Base-by-base conservation (phyloP, 768 basidiomycete species). In the Suillus sp. region DNA sequence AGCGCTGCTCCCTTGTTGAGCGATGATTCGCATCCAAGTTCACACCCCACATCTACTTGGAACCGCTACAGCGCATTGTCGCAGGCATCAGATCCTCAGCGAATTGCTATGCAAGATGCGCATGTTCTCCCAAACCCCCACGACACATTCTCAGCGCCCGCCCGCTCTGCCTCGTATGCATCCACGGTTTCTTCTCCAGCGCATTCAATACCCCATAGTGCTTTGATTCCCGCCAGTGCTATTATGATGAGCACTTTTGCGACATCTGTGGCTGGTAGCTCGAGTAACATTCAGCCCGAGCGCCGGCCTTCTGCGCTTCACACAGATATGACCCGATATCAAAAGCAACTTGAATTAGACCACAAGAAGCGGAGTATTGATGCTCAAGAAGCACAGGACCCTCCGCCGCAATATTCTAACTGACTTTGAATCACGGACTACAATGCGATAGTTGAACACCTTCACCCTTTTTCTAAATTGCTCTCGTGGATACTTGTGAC, bases 201-300 rank as follows among this genome's bases (percentile, higher is more conserved):
- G 2, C 43, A 27, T 37, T 32, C 61, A 11, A 20, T 20, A n/a
- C 25, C 56, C 38, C 27, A 40, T 20, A 7, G 22, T 27, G 22
- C 43, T 38, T 35, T 35, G 32, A 22, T 35, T 37, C 37, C 32
- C 22, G 27, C 32, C 13, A 56, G 42, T 47, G 55, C 62, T 47
- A 43, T 55, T 16, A 30, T 40, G 59, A 27, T 25, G 7, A 30
- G 27, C 56, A 86, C 77, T 70, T 96, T 96, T 74, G 95, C 94
- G 0, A 94, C 94, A 2, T 93, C 94, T 69, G 96, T 93, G 3
- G 87, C 88, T 3, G 95, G 81, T 3, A 93, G 63, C 9, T 69
- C 74, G 18, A 82, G 64, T 27, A 25, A 27, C 22, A 20, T 38
- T 11, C 56, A 57, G 38, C 56, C 25, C 38, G 38, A 61, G 53